Base-by-base conservation (phyloP, 225 moss, liverwort and hornwort species). In the Anthoceros angustus region DNA sequence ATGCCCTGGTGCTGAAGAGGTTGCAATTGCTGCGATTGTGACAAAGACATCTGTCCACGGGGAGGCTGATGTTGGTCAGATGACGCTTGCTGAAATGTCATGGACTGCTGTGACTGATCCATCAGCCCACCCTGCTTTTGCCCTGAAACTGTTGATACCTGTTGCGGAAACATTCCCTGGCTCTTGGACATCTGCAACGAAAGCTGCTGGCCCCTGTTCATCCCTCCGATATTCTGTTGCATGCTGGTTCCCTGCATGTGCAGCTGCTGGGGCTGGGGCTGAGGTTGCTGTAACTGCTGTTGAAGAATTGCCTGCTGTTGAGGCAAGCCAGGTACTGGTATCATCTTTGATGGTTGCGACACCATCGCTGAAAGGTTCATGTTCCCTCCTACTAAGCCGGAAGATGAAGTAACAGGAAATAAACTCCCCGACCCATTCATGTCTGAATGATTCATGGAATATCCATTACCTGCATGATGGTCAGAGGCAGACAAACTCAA, bases 401-500 rank as follows among this genome's bases (percentile, higher is more conserved):
- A 83, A 42, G 84, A 69, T 26, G 82, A 72, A 49, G 74, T 72
- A 21, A 76, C 72, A 70, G 82, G 83, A 64, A 82, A 75, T 64
- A 85, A 79, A 64, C 77, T 77, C 62, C 90, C 90, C 11, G 79
- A 68, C 60, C 91, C 95, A 40, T 90, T 88, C 25, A 95, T 76
- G 62, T 95, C 95, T 42, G 95, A 88, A 64, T 90, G 90, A 82
- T 90, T 95, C 95, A 95, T 88, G 68, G 95, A 88, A 75, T 90
- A 95, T 43, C 91, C 82, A 73, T 86, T 90, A 71, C 91, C 86
- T 68, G 83, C 79, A 0, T 5, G 49, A 40, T 42, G 32, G 14
- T 67, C 26, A 45, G 42, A 42, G 0, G 39, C 16, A 41, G 8
- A 4, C 23, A 24, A 48, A 50, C 7, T 4, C 5, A 23, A 23